phyloP scores from a whole-genome alignment of 345 rosid genomes.

The Aegle marmelos region DNA sequence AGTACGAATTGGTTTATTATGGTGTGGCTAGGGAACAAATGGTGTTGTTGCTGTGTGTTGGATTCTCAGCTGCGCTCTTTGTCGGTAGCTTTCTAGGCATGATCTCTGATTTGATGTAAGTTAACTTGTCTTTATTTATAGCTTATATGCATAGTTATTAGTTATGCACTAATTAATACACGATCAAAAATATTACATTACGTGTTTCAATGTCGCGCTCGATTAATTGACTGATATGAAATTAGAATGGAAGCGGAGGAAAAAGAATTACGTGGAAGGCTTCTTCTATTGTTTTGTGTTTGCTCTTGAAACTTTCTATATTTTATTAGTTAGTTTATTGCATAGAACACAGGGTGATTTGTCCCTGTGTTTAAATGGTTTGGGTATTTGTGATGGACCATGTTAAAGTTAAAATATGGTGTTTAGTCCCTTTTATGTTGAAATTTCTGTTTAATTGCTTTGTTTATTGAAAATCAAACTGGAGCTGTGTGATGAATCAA shows the following conservation, averaged over 20 bases:
- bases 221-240: not conserved
- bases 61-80: constrained; percentile 56
- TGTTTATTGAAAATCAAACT: not conserved
- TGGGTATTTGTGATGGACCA: not conserved
- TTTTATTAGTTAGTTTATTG: not conserved
- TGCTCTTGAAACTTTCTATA: not conserved
- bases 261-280: not conserved
- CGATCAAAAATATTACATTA: not conserved
- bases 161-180: not conserved
- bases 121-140: not conserved
- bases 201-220: not conserved
- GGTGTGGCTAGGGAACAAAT: constrained; percentile 52
- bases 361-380: not conserved
- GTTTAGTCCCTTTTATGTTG: not conserved
- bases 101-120: constrained; percentile 81
- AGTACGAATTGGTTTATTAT: constrained; percentile 50
- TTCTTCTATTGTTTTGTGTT: not conserved
- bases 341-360: not conserved
- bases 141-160: not conserved
- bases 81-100: constrained; percentile 60
- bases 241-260: not conserved
- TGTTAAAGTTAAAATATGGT: not conserved
- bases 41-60: constrained; percentile 48
- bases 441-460: not conserved
- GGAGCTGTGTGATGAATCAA: not conserved